These are phyloP conservation scores for Fomitopsis pulvina DNA, from an alignment of 768 basidiomycete species.

Conservation along the genomic window DNA sequence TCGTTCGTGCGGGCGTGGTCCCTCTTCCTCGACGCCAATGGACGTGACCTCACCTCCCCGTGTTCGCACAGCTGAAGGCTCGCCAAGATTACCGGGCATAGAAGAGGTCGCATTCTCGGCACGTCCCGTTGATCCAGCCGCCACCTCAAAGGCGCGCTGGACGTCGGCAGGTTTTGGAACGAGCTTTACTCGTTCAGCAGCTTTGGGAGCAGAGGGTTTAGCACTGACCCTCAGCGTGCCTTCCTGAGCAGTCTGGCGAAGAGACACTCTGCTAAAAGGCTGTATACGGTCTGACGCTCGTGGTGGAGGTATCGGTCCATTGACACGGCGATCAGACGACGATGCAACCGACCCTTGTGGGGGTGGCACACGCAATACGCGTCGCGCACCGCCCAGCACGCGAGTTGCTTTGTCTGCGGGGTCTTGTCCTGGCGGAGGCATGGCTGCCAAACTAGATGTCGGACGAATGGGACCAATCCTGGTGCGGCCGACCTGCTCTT, in stretches of 20 bases:
- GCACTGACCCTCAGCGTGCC: background rate
- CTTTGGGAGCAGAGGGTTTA: conserved; percentile 6
- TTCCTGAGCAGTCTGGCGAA: background rate
- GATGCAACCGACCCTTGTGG: background rate
- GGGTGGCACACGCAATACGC: conserved; percentile 13
- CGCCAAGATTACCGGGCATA: background rate
- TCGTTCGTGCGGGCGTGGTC: background rate
- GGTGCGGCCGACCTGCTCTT: background rate
- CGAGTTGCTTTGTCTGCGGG: conserved; percentile 9
- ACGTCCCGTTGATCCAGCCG: background rate
- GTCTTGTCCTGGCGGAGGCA: conserved; percentile 2
- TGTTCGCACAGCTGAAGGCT: no score
- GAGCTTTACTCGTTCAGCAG: conserved; percentile 10
- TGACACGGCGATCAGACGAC: background rate
- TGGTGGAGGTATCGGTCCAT: background rate
- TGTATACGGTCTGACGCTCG: background rate
- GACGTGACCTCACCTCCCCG: no score
- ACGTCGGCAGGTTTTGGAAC: background rate
- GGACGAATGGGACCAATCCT: conserved; percentile 4
- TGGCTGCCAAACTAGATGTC: background rate
- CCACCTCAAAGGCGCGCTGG: background rate
- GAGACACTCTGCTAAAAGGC: background rate
- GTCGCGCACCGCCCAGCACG: conserved; percentile 16
- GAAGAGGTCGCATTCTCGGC: no score
- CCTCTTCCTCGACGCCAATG: no score